phyloP scores from a whole-genome alignment of 768 basidiomycete species.

The Psilocybe subaeruginosa region DNA sequence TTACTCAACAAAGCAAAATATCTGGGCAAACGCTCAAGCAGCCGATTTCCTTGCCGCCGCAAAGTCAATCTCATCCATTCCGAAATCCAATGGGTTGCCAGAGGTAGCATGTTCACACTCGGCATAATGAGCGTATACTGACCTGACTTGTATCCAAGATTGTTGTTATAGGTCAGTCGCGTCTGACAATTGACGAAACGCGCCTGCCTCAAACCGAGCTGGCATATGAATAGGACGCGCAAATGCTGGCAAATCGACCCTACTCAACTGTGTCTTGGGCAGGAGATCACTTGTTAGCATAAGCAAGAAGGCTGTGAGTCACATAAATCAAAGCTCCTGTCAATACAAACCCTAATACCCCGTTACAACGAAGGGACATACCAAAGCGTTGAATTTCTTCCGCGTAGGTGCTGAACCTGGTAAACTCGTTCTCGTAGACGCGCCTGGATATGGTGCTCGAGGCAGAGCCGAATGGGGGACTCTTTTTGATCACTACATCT shows the following conservation, averaged over 20 bases:
- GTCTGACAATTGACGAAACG: background rate
- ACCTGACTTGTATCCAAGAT: conserved; percentile 32
- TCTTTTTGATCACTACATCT: conserved; percentile 67
- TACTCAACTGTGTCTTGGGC: conserved; percentile 71
- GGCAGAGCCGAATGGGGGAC: conserved; percentile 79
- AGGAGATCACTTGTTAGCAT: conserved; percentile 59
- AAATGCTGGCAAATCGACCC: conserved; percentile 76
- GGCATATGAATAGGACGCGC: conserved; percentile 57
- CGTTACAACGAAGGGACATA: conserved; percentile 59
- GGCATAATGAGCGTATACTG: background rate
- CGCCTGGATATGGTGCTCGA: conserved; percentile 79
- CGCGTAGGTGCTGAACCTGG: conserved; percentile 63
- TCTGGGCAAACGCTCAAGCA: conserved; percentile 32
- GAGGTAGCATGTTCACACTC: conserved; percentile 33
- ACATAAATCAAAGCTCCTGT: background rate
- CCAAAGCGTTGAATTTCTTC: conserved; percentile 72
- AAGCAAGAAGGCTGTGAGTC: conserved; percentile 71
- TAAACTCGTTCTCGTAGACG: conserved; percentile 71
- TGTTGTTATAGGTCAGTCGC: conserved; percentile 42
- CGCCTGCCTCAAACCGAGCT: background rate
- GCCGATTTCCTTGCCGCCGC: conserved; percentile 46
- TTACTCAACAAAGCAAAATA: conserved; percentile 14
- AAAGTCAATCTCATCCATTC: conserved; percentile 37
- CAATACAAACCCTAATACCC: background rate
- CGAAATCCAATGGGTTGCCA: conserved; percentile 42